Percentiles rank a stretch among this genome's conserved stretches.
Conservation (phyloP, 352 stramenopile genomes). For the Globisporangium lucens region DNA sequence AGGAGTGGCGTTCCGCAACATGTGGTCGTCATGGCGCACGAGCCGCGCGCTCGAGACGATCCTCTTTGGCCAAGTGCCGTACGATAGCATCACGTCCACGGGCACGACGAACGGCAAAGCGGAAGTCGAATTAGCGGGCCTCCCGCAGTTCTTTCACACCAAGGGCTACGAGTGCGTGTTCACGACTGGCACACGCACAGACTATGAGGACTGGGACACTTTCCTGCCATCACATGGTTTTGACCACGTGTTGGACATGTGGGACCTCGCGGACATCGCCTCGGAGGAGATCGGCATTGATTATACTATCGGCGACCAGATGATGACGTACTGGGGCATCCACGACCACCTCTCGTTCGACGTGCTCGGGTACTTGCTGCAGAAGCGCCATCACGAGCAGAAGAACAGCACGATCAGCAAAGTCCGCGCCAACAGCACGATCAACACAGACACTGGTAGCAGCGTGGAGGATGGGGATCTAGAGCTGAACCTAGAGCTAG, state of each 20-base stretch:
- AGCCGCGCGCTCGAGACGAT: conserved; percentile 66
- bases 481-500: neutral
- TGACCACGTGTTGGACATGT: conserved; percentile 40
- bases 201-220: conserved; percentile 62
- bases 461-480: neutral
- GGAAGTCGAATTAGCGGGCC: conserved; percentile 34
- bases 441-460: neutral
- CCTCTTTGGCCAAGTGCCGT: conserved; percentile 60
- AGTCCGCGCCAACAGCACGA: neutral
- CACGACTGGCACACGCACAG: conserved; percentile 46
- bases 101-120: conserved; percentile 39
- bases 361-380: conserved; percentile 46
- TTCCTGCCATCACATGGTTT: conserved; percentile 63
- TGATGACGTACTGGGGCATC: conserved; percentile 66
- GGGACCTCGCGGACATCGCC: conserved; percentile 40
- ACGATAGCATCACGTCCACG: conserved; percentile 52
- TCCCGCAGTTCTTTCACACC: conserved; percentile 54
- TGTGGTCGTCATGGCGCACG: conserved; percentile 69
- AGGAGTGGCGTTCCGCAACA: conserved; percentile 49
- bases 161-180: conserved; percentile 68
- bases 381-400: conserved; percentile 24
- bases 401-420: conserved; percentile 12
- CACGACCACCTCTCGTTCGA: conserved; percentile 69
- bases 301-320: conserved; percentile 44
- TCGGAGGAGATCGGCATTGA: conserved; percentile 48